phyloP scores from a whole-genome alignment of 352 stramenopile genomes.

The Globisporangium okanoganense region DNA sequence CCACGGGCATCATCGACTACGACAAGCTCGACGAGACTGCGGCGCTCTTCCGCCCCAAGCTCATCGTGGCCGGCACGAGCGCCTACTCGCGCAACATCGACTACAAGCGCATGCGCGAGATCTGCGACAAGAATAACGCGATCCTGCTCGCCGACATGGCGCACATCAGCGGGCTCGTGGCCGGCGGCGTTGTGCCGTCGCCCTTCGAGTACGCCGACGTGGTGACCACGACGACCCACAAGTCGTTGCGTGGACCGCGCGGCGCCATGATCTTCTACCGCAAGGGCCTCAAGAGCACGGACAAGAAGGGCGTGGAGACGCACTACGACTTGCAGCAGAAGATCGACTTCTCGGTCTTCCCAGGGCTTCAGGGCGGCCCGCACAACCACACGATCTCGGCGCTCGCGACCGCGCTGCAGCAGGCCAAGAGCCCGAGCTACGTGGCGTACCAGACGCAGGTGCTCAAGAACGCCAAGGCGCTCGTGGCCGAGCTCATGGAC shows the following conservation, averaged over 20 bases:
- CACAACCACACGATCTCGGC: slow-evolving; percentile 99
- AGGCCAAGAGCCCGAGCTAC: slow-evolving; percentile 94
- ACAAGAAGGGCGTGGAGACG: slow-evolving; percentile 95
- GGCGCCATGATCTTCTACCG: slow-evolving; percentile 99
- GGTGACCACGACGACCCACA: slow-evolving; percentile 99
- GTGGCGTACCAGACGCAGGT: slow-evolving; percentile 98
- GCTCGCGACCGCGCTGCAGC: slow-evolving; percentile 96
- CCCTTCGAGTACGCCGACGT: slow-evolving; percentile 98
- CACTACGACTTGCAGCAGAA: slow-evolving; percentile 96
- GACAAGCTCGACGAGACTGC: slow-evolving; percentile 96
- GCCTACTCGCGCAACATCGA: slow-evolving; percentile 99
- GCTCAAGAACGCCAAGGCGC: slow-evolving; percentile 86
- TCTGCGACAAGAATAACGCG: slow-evolving; percentile 92
- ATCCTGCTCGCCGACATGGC: slow-evolving; percentile 99
- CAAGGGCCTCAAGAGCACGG: slow-evolving; percentile 91
- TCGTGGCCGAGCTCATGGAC: slow-evolving; percentile 87
- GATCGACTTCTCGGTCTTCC: slow-evolving; percentile 99
- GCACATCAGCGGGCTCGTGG: slow-evolving; percentile 98
- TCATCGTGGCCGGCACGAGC: slow-evolving; percentile 98
- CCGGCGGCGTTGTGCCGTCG: slow-evolving; percentile 93
- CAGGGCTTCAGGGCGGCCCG: slow-evolving; percentile 96
- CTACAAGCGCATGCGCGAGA: slow-evolving; percentile 98
- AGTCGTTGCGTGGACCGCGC: slow-evolving; percentile 97
- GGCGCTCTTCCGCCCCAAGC: slow-evolving; percentile 93
- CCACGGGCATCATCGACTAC: slow-evolving; percentile 98